These are phyloP conservation scores for Mucor saturninus DNA, from an alignment of 371 early-diverging fungal genomes.

Conservation along the genomic window DNA sequence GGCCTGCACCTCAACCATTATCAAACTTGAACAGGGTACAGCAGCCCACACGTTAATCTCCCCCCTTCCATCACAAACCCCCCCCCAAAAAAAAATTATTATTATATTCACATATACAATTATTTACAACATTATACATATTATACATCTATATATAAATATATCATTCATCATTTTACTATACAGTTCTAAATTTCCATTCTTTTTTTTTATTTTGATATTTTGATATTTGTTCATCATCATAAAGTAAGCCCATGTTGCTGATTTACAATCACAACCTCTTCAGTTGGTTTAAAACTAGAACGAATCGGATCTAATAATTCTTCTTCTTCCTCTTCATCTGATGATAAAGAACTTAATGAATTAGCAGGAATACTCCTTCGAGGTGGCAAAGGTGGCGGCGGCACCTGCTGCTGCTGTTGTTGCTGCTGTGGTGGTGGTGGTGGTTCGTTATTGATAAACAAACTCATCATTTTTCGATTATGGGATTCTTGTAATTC, in stretches of 20 bases:
- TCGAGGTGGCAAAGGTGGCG: conserved; percentile 17
- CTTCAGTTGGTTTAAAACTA: neutral
- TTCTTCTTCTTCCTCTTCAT: conserved; percentile 6
- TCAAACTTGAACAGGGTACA: conserved; percentile 13
- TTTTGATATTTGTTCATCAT: neutral
- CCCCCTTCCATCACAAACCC: neutral
- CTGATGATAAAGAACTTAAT: conserved; percentile 7
- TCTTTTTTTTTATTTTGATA: neutral
- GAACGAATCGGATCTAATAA: neutral
- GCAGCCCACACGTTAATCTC: neutral
- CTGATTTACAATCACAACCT: conserved; percentile 8
- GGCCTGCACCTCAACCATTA: conserved; percentile 30
- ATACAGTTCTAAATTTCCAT: neutral
- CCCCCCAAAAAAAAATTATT: neutral
- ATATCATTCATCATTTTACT: neutral
- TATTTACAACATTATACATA: neutral
- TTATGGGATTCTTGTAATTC: conserved; percentile 26
- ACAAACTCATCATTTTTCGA: conserved; percentile 28
- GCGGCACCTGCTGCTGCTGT: neutral
- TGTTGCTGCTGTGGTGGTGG: neutral
- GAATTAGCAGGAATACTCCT: conserved; percentile 1
- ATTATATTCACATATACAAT: neutral
- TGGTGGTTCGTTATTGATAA: conserved; percentile 11
- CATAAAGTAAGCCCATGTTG: conserved; percentile 9
- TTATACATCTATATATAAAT: neutral